A percentile compares a stretch with the other conserved stretches of the same genome.
Evolutionary conservation across 768 basidiomycete species (phyloP).

Genomic region (Vishniacozyma victoriae): DNA sequence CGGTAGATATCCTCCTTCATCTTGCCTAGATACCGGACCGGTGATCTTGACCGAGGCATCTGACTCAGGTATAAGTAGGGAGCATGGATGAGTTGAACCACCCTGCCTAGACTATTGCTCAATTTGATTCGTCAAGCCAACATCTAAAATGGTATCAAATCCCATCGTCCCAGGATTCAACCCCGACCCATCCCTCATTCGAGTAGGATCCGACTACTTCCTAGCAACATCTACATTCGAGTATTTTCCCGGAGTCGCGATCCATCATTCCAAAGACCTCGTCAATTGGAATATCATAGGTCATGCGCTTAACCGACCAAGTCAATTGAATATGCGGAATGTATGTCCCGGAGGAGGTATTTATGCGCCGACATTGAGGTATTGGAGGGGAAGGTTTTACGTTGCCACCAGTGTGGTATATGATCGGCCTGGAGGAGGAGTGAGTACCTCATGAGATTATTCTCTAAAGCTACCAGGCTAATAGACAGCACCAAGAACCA

Average conservation of each 20-base stretch:
- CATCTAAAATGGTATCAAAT: no score
- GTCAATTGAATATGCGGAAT: constrained; percentile 5
- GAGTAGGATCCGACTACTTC: constrained; percentile 12
- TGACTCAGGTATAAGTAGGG: no score
- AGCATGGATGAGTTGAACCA: no score
- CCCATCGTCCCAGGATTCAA: constrained; percentile 26
- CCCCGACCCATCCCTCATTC: constrained; percentile 22
- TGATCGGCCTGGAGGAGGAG: not conserved
- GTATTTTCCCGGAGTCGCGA: constrained; percentile 16
- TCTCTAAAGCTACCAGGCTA: not conserved
- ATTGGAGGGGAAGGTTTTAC: constrained; percentile 1
- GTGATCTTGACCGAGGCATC: no score
- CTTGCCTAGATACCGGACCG: no score
- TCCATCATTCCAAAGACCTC: constrained; percentile 14
- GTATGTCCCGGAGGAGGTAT: constrained; percentile 4
- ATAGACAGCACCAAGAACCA: no score
- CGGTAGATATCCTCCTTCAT: no score
- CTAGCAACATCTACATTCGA: constrained; percentile 14
- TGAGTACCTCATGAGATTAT: not conserved
- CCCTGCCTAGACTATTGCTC: no score
- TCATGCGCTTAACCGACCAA: constrained; percentile 10
- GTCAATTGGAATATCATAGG: constrained; percentile 16
- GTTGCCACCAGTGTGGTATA: constrained; percentile 1
- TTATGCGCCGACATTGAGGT: constrained; percentile 8
- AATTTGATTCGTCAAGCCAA: no score